Percentiles rank a stretch among this genome's conserved stretches.
Conservation (phyloP, 305 asterid genomes). For the Solanum chacoense region DNA sequence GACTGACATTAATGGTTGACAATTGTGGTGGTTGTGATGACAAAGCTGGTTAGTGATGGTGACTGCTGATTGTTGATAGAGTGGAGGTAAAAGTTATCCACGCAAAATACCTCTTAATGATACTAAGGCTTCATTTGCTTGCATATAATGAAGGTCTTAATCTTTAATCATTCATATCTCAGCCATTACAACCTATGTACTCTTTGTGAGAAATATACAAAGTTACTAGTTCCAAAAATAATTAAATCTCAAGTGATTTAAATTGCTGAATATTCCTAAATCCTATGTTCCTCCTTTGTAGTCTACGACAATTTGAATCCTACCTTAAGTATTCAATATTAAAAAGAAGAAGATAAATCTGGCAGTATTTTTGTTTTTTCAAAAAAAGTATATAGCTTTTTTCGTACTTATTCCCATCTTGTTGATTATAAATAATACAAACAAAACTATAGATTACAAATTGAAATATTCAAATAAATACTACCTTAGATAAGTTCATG, state of each 20-base stretch:
- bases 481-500: not conserved
- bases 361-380: not conserved
- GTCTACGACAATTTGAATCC: not conserved
- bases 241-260: not conserved
- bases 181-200: not conserved
- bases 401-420: not conserved
- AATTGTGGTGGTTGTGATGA: not conserved
- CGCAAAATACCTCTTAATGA: not conserved
- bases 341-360: not conserved
- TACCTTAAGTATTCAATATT: not conserved
- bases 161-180: not conserved
- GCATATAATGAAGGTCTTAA: not conserved
- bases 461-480: not conserved
- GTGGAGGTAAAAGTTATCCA: not conserved
- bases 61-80: not conserved
- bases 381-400: not conserved
- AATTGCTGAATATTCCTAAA: not conserved
- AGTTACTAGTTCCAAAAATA: not conserved
- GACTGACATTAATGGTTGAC: not conserved
- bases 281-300: not conserved
- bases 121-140: not conserved
- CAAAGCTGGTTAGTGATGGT: not conserved
- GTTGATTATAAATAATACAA: not conserved
- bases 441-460: not conserved
- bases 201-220: not conserved